phyloP scores from a whole-genome alignment of 768 basidiomycete species.

The Boletus rufocinnamomeus region DNA sequence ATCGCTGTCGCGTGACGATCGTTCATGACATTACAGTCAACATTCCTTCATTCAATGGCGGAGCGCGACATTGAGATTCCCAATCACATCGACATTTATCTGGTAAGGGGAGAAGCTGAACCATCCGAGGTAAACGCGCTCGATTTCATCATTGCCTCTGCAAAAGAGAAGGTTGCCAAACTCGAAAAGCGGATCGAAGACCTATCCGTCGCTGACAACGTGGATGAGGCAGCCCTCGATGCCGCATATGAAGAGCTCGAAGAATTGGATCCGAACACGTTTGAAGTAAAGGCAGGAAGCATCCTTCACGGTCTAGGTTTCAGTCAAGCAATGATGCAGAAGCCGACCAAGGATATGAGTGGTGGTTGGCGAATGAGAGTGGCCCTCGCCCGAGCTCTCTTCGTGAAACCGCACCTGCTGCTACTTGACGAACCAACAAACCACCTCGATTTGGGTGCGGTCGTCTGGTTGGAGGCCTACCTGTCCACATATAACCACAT shows the following conservation, averaged over 20 bases:
- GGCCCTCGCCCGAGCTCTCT: constrained; percentile 91
- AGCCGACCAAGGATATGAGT: constrained; percentile 97
- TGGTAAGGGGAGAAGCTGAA: constrained; percentile 94
- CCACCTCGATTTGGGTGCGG: constrained; percentile 94
- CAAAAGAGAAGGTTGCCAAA: constrained; percentile 88
- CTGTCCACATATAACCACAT: constrained; percentile 98
- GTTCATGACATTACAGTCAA: constrained; percentile 59
- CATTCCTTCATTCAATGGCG: constrained; percentile 93
- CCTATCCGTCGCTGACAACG: constrained; percentile 82
- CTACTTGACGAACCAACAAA: constrained; percentile 93
- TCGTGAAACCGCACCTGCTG: constrained; percentile 94
- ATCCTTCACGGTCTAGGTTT: constrained; percentile 99
- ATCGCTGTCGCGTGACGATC: constrained; percentile 4
- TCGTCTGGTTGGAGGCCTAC: constrained; percentile 99
- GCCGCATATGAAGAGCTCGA: constrained; percentile 93
- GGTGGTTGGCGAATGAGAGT: constrained; percentile 99
- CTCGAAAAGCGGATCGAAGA: constrained; percentile 95
- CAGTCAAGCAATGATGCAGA: constrained; percentile 86
- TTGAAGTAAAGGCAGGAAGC: constrained; percentile 93
- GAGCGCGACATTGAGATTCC: constrained; percentile 96
- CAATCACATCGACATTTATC: constrained; percentile 94
- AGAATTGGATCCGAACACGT: constrained; percentile 93
- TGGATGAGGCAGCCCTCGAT: constrained; percentile 88
- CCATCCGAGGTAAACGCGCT: constrained; percentile 95
- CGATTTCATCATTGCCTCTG: constrained; percentile 94